Evolutionary conservation across 2,329 filamentous ascomycete species (phyloP).

Genomic region (Fusarium veterinarium): DNA sequence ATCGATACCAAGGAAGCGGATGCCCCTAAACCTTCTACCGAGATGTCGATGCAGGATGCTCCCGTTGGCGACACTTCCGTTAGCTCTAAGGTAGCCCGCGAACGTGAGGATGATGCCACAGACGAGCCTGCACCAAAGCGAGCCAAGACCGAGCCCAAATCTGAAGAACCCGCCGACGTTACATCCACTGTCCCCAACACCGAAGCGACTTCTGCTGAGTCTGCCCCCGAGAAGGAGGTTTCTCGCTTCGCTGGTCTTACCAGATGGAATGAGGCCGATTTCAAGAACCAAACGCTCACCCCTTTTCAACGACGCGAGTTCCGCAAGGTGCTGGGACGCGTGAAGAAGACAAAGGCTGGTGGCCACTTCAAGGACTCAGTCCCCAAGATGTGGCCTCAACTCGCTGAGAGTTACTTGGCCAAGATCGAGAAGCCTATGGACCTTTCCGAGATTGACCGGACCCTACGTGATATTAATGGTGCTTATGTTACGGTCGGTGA

Average conservation of each 20-base stretch:
- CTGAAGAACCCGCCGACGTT: constrained; percentile 48
- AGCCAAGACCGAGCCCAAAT: constrained; percentile 74
- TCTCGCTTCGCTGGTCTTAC: constrained; percentile 48
- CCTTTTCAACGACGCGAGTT: constrained; percentile 70
- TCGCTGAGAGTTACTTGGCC: constrained; percentile 79
- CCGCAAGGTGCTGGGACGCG: constrained; percentile 73
- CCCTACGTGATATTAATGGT: constrained; percentile 72
- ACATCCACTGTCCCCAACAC: constrained; percentile 14
- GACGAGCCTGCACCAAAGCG: constrained; percentile 81
- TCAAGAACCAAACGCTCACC: constrained; percentile 65
- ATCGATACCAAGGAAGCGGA: constrained; percentile 51
- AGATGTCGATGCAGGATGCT: constrained; percentile 66
- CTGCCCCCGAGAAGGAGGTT: constrained; percentile 36
- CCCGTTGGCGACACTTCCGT: constrained; percentile 46
- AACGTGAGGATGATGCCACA: constrained; percentile 78
- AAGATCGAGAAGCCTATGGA: constrained; percentile 85
- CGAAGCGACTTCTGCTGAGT: constrained; percentile 37
- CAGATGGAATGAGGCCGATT: constrained; percentile 56
- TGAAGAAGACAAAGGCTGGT: constrained; percentile 89
- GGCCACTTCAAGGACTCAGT: constrained; percentile 82
- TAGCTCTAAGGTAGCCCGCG: constrained; percentile 73
- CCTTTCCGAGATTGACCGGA: constrained; percentile 82
- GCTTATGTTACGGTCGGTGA: constrained; percentile 76
- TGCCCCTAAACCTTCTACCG: constrained; percentile 48
- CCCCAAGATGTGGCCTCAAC: constrained; percentile 76